Conservation (phyloP, 2,329 filamentous ascomycete species). For the Samsoniella hepiali region DNA sequence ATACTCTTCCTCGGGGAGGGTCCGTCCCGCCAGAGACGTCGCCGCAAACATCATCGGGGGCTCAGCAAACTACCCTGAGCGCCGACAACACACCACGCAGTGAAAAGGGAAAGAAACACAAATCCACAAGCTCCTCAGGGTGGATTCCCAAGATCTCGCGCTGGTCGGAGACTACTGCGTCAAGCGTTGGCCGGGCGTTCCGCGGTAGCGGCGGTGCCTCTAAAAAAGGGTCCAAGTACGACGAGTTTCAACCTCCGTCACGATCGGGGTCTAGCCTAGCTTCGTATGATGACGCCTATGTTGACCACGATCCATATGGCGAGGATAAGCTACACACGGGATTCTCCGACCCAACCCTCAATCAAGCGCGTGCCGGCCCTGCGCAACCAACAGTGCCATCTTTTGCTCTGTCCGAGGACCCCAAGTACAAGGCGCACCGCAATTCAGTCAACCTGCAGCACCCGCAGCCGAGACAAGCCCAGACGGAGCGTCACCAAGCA, state of each 20-base stretch:
- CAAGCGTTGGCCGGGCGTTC: conserved; percentile 77
- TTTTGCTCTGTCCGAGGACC: conserved; percentile 50
- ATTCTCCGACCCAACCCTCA: conserved; percentile 52
- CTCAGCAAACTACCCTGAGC: conserved; percentile 49
- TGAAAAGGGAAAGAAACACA: conserved; percentile 82
- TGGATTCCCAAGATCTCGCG: conserved; percentile 90
- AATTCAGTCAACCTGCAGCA: conserved; percentile 78
- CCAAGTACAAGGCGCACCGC: conserved; percentile 78
- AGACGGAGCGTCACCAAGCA: conserved; percentile 70
- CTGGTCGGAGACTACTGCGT: conserved; percentile 95
- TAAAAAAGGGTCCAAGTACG: conserved; percentile 58
- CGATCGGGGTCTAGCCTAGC: conserved; percentile 74
- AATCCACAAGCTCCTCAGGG: conserved; percentile 74
- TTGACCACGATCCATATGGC: conserved; percentile 52
- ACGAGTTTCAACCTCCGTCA: conserved; percentile 58
- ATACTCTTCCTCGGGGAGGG: conserved; percentile 41
- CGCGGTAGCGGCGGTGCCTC: conserved; percentile 59
- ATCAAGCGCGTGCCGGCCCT: conserved; percentile 20
- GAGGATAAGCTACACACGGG: conserved; percentile 60
- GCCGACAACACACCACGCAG: conserved; percentile 74
- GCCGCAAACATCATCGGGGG: conserved; percentile 47
- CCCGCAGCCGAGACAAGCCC: conserved; percentile 71
- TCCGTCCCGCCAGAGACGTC: conserved; percentile 58
- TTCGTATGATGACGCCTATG: conserved; percentile 59
- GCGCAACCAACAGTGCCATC: conserved; percentile 7